Conservation (phyloP, 352 stramenopile species). For the Aphanomyces stellatus region DNA sequence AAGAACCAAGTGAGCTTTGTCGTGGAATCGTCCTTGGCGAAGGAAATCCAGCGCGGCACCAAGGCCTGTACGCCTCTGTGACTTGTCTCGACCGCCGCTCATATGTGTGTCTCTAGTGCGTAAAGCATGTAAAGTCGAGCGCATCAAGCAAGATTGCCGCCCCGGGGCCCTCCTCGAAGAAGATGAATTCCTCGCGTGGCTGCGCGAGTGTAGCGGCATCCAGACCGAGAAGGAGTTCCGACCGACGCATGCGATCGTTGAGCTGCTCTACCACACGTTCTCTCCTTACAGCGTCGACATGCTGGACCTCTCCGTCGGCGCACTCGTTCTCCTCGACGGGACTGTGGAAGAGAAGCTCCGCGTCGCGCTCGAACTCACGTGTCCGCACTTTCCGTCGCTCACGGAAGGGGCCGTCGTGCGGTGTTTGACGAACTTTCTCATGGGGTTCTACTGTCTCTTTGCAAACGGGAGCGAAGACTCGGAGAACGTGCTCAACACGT, state of each 20-base stretch:
- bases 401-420: slow-evolving; percentile 8
- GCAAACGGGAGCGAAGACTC: background rate
- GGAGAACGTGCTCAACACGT: background rate
- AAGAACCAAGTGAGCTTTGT: background rate
- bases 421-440: background rate
- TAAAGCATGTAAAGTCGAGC: background rate
- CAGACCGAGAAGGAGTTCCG: slow-evolving; percentile 6
- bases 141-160: background rate
- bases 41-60: background rate
- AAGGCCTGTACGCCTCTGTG: background rate
- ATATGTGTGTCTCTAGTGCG: too few relatives aligned
- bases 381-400: background rate
- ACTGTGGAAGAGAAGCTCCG: slow-evolving; percentile 12
- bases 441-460: slow-evolving; percentile 10
- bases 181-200: slow-evolving; percentile 4
- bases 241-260: background rate
- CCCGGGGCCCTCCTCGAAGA: background rate
- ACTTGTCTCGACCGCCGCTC: too few relatives aligned
- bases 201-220: background rate
- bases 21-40: slow-evolving; percentile 3
- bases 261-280: slow-evolving; percentile 8
- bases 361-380: background rate
- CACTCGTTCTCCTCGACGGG: slow-evolving; percentile 3
- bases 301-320: slow-evolving; percentile 3
- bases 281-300: slow-evolving; percentile 12